Percentiles rank a stretch among this genome's conserved stretches.
phyloP scores from a whole-genome alignment of 805 yeast genomes.

The Candida verbasci region DNA sequence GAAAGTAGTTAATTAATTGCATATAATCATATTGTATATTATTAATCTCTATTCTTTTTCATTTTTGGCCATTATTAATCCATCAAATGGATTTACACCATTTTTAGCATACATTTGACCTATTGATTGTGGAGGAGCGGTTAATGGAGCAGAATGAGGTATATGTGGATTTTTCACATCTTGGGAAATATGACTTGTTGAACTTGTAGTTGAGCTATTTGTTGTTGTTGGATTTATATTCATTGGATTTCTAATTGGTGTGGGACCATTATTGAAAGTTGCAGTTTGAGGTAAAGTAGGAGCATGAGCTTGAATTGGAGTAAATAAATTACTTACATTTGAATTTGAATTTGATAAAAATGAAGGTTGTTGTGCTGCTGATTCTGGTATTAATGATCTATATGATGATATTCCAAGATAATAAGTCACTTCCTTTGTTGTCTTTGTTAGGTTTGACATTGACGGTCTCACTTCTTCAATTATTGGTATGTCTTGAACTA shows the following conservation, averaged over 20 bases:
- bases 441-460: conserved; percentile 76
- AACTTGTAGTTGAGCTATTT: conserved; percentile 25
- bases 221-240: no score
- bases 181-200: neutral
- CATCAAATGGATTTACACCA: conserved; percentile 37
- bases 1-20: no score
- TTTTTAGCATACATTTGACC: conserved; percentile 32
- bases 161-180: neutral
- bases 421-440: conserved; percentile 90
- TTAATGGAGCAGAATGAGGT: conserved; percentile 8
- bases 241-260: no score
- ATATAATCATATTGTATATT: no score
- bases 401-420: conserved; percentile 55
- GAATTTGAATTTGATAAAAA: conserved; percentile 27
- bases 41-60: conserved; percentile 3
- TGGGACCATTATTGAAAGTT: conserved; percentile 6
- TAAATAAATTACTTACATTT: conserved; percentile 29
- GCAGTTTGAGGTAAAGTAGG: conserved; percentile 8
- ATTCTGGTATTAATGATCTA: conserved; percentile 25
- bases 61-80: conserved; percentile 25
- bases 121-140: conserved; percentile 27
- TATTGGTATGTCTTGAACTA: conserved; percentile 77
- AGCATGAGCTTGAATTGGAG: conserved; percentile 26
- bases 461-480: conserved; percentile 76
- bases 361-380: conserved; percentile 6